Conservation (phyloP, 176 grass and related monocot species). For the Typha latifolia region DNA sequence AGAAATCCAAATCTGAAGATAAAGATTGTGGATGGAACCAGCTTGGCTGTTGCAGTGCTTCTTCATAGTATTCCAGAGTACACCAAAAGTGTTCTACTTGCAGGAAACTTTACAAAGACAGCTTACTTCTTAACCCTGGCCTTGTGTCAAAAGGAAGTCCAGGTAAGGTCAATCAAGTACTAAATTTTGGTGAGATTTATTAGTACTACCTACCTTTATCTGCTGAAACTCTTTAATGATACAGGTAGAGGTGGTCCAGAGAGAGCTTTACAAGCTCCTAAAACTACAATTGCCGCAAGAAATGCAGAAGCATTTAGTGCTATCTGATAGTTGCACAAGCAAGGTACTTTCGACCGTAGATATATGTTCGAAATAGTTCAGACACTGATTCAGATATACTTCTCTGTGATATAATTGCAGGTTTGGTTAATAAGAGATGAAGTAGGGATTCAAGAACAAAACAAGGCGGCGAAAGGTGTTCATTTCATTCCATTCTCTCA, state of each 20-base stretch:
- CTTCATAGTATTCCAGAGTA: constrained; percentile 31
- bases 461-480: constrained; percentile 56
- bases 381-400: background rate
- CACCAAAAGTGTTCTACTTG: constrained; percentile 35
- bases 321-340: too few species aligned
- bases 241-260: too few species aligned
- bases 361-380: too few species aligned
- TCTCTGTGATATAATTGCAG: constrained; percentile 24
- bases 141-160: constrained; percentile 22
- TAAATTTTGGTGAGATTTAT: too few species aligned
- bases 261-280: too few species aligned
- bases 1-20: constrained; percentile 31
- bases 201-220: too few species aligned
- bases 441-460: constrained; percentile 41
- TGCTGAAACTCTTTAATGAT: too few species aligned
- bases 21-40: constrained; percentile 50
- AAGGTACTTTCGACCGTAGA: too few species aligned
- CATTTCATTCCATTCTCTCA: constrained; percentile 60
- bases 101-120: constrained; percentile 33
- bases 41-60: constrained; percentile 37
- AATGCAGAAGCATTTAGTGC: too few species aligned
- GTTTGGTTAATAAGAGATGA: constrained; percentile 78
- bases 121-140: constrained; percentile 15
- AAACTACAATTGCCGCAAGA: too few species aligned
- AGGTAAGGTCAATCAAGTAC: constrained; percentile 15